Evolutionary conservation across 75 land plant genomes (phyloP), one percentile per base, ranked within the genome.

Genomic region (Larix kaempferi): DNA sequence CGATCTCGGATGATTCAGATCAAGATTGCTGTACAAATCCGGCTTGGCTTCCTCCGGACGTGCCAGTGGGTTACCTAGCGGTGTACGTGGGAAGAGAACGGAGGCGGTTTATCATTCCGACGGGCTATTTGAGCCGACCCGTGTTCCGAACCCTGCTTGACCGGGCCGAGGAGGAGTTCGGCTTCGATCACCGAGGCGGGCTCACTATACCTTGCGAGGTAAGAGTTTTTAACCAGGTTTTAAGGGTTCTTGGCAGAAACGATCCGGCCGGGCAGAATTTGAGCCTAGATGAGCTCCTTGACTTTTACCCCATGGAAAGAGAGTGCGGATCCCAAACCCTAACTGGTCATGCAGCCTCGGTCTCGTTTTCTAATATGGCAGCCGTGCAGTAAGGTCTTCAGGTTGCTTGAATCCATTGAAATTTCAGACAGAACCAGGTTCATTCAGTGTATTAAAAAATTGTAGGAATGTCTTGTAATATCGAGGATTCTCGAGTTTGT

Each of bases 131-230:
- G 56, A 74, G 37, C 7, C 78, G 57, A 39, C 65, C 84, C 2
- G 56, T 81, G 22, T 82, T 82, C 57, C 71, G 57, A 25, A 52
- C 37, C 5, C 49, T 82, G 83, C 67, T 82, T 16, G 55, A 82
- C 29, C 82, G 35, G 29, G 81, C 84, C 29, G 84, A 81, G 22
- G 84, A 82, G 83, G 84, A 82, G 83, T 81, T 49, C 26, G 84
- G 84, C 25, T 82, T 80, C 84, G 66, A 81, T 63, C 84, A 80
- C 44, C 59, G 59, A 60, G 84, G 84, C 37, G 84, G 69, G 15
- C 62, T 82, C 41, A 59, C 73, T 58, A 77, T 84, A 2, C 86
- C 85, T 1, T 84, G 85, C 41, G 85, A 84, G 23, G 85, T 77
- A 8, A 59, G 15, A 3, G 59, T 77, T 35, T 84, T 84, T 62